Evolutionary conservation across 495 filamentous ascomycete genomes (phyloP).

Genomic region (Physcia stellaris): DNA sequence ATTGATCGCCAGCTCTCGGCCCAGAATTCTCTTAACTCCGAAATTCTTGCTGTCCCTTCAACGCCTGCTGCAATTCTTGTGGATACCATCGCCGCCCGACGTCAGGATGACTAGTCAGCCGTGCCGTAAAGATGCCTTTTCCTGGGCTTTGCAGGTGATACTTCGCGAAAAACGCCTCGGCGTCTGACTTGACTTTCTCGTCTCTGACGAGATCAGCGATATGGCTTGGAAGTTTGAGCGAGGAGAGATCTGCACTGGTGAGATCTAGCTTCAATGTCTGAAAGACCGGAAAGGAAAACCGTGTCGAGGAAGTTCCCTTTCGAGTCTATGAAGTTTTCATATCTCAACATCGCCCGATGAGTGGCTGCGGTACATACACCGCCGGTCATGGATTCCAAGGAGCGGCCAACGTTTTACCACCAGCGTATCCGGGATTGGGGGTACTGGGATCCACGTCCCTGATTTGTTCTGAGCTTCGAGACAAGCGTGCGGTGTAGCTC

Average conservation of each 20-base stretch:
- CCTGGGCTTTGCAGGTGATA: slow-evolving; percentile 47
- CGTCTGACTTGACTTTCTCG: slow-evolving; percentile 29
- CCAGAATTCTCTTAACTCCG: neutral
- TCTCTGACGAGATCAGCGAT: slow-evolving; percentile 36
- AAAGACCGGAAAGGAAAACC: slow-evolving; percentile 79
- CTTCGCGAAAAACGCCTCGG: slow-evolving; percentile 29
- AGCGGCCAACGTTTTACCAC: slow-evolving; percentile 85
- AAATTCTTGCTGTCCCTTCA: slow-evolving; percentile 18
- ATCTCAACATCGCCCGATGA: slow-evolving; percentile 26
- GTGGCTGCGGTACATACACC: slow-evolving; percentile 56
- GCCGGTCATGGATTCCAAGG: slow-evolving; percentile 71
- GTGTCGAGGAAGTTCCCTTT: slow-evolving; percentile 39
- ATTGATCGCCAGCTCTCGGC: too few species aligned
- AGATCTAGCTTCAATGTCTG: slow-evolving; percentile 71
- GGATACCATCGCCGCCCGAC: slow-evolving; percentile 76
- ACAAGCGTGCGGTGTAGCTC: slow-evolving; percentile 57
- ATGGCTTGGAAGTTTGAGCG: slow-evolving; percentile 51
- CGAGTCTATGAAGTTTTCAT: slow-evolving; percentile 25
- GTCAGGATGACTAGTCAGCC: slow-evolving; percentile 80
- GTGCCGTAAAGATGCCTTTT: slow-evolving; percentile 69
- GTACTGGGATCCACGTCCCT: slow-evolving; percentile 58
- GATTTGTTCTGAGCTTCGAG: slow-evolving; percentile 75
- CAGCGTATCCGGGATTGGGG: slow-evolving; percentile 34
- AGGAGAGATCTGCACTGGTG: slow-evolving; percentile 49
- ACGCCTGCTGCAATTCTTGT: slow-evolving; percentile 37